Base-by-base conservation (phyloP, 2,329 filamentous ascomycete species). In the Penicillium corylophilum region DNA sequence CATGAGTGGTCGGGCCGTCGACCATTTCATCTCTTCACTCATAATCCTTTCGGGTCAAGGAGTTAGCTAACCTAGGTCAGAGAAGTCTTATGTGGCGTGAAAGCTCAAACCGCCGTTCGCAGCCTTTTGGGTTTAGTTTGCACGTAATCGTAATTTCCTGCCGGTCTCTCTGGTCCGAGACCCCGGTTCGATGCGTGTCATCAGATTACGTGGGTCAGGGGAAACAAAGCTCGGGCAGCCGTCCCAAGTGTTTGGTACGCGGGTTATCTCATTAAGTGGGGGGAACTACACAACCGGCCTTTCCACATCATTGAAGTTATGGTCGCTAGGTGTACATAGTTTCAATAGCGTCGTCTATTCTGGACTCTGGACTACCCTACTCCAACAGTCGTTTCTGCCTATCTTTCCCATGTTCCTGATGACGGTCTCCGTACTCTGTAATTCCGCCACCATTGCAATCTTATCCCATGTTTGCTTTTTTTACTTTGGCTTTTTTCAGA, bases 141-240 rank as follows among this genome's bases (percentile, higher is more conserved):
- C 23, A 18, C n/a, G 43, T 20, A 31, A 44, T 42, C 9, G 20
- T 23, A 46, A 33, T 51, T 36, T 24, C 18, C 45, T 44, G 29
- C 40, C 36, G 23, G 46, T 53, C 22, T 16, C 18, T 44, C 31
- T 33, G 18, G 26, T 33, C 41, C 18, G 22, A 31, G 35, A 31
- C 28, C 41, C 48, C 52, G 46, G 54, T 43, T 51, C 43, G 24
- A 62, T 62, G 60, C 60, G 60, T 53, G 58, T 57, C 59, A 62
- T 38, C 5, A 38, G 16, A 38, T 38, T 57, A 33, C 48, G 48
- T 50, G 50, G 46, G 50, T 55, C 49, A 29, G 38, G 48, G 22
- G 43, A 36, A 55, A 49, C 31, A 44, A 50, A 18, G 35, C n/a
- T 18, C 24, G 39, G 22, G 24, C 18, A 13, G 39, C 36, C 41